Percentiles rank a stretch among this genome's conserved stretches.
Conservation (phyloP, 495 filamentous ascomycete species). For the Lepidopterella palustris region DNA sequence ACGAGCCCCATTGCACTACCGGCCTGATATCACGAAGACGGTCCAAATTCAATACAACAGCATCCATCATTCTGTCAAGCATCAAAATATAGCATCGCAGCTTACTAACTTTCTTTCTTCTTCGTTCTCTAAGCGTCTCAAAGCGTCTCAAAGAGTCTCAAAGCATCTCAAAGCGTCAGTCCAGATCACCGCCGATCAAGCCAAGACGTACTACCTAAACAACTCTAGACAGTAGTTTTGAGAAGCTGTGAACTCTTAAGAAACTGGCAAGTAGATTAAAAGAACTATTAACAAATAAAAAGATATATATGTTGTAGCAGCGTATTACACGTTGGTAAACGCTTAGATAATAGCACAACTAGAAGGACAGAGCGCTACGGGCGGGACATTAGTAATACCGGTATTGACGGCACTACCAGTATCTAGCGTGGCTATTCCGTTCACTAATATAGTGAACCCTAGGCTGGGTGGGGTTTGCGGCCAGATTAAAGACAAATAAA, state of each 20-base stretch:
- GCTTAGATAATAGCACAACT: slow-evolving; percentile 14
- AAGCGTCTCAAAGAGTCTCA: no score
- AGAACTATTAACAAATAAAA: slow-evolving; percentile 17
- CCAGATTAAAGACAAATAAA: slow-evolving; percentile 11
- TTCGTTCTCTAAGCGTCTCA: slow-evolving; percentile 10
- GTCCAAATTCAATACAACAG: slow-evolving; percentile 6
- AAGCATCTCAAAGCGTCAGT: slow-evolving; percentile 10
- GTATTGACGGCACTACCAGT: slow-evolving; percentile 10
- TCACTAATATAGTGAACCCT: neutral
- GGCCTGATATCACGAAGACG: neutral
- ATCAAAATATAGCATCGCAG: slow-evolving; percentile 8
- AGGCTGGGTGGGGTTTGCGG: slow-evolving; percentile 8
- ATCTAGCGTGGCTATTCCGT: slow-evolving; percentile 14
- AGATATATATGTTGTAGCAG: slow-evolving; percentile 20
- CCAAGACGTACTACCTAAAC: slow-evolving; percentile 27
- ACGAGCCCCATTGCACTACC: slow-evolving; percentile 4
- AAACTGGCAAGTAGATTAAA: slow-evolving; percentile 22
- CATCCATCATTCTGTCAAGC: no score
- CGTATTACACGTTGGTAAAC: slow-evolving; percentile 7
- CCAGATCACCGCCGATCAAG: slow-evolving; percentile 20
- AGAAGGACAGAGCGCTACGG: slow-evolving; percentile 6
- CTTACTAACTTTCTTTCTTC: slow-evolving; percentile 19
- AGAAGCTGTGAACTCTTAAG: slow-evolving; percentile 16
- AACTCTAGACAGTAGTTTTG: slow-evolving; percentile 22
- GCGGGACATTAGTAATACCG: slow-evolving; percentile 13